Evolutionary conservation across 345 rosid genomes (phyloP).

Genomic region (Arabis alpina): DNA sequence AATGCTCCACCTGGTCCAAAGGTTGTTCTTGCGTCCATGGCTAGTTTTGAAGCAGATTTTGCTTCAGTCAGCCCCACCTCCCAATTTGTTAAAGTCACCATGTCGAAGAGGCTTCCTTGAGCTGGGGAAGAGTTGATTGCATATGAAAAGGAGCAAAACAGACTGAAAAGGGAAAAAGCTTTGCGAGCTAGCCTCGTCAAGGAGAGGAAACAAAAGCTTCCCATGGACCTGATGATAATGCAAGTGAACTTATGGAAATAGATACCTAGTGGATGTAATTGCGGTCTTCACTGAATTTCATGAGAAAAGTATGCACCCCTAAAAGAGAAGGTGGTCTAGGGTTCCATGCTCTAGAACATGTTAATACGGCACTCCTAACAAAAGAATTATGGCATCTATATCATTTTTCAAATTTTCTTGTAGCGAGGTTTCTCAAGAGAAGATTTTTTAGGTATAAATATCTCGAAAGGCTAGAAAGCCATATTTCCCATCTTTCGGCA

Average conservation of each 20-base stretch:
- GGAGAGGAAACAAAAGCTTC: constrained; percentile 72
- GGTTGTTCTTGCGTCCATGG: constrained; percentile 99
- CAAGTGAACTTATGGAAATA: constrained; percentile 81
- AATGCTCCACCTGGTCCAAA: constrained; percentile 89
- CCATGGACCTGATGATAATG: constrained; percentile 50
- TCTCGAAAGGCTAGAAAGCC: too few relatives aligned
- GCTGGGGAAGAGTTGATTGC: constrained; percentile 97
- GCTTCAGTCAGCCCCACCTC: constrained; percentile 99
- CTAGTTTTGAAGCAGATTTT: constrained; percentile 95
- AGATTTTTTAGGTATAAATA: too few relatives aligned
- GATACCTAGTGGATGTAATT: constrained; percentile 43
- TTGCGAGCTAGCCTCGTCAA: constrained; percentile 79
- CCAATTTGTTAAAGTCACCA: constrained; percentile 91
- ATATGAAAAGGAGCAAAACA: constrained; percentile 94
- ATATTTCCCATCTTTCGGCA: too few relatives aligned
- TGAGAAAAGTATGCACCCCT: too few relatives aligned
- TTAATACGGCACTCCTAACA: too few relatives aligned
- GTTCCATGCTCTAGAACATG: too few relatives aligned
- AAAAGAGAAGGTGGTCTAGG: too few relatives aligned
- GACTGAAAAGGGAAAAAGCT: constrained; percentile 87
- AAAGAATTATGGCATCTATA: too few relatives aligned
- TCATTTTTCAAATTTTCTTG: too few relatives aligned
- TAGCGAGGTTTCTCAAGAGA: too few relatives aligned
- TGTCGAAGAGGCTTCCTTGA: constrained; percentile 96
- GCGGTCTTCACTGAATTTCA: too few relatives aligned